Evolutionary conservation across 139 green algal species (phyloP).

Genomic region (Trebouxia sp.): DNA sequence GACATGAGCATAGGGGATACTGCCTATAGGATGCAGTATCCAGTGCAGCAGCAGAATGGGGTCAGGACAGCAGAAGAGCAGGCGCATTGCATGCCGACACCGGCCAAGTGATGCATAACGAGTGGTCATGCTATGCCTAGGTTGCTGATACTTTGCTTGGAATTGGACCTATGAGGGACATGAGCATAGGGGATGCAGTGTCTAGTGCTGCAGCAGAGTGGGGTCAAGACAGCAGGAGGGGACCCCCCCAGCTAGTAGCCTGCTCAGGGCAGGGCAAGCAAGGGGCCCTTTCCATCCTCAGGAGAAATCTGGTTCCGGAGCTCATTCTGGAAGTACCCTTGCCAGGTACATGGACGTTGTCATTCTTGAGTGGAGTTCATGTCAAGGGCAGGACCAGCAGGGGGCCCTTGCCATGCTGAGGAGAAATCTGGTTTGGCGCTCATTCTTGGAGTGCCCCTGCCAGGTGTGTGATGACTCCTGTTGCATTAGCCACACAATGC

Average conservation of each 20-base stretch:
- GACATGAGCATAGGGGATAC: too few relatives aligned
- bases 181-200: slow-evolving; percentile 34
- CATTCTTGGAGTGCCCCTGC: slow-evolving; percentile 75
- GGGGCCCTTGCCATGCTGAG: slow-evolving; percentile 77
- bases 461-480: too few relatives aligned
- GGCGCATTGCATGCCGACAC: too few relatives aligned
- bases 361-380: too few relatives aligned
- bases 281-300: slow-evolving; percentile 75
- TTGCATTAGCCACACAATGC: too few relatives aligned
- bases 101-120: too few relatives aligned
- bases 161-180: slow-evolving; percentile 67
- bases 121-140: too few relatives aligned
- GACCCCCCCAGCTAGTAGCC: slow-evolving; percentile 50
- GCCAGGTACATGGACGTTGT: slow-evolving; percentile 39
- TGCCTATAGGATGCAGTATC: too few relatives aligned
- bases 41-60: too few relatives aligned
- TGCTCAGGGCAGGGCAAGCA: slow-evolving; percentile 68
- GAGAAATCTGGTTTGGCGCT: slow-evolving; percentile 69
- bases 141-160: too few relatives aligned
- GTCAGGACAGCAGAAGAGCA: too few relatives aligned
- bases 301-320: slow-evolving; percentile 68
- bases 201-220: not conserved
- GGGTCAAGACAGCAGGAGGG: not conserved
- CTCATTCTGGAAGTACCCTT: slow-evolving; percentile 78
- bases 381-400: slow-evolving; percentile 66